Evolutionary conservation across 179 eudicot species (phyloP), one percentile per base, ranked within the genome.

Genomic region (Camellia oleifera): DNA sequence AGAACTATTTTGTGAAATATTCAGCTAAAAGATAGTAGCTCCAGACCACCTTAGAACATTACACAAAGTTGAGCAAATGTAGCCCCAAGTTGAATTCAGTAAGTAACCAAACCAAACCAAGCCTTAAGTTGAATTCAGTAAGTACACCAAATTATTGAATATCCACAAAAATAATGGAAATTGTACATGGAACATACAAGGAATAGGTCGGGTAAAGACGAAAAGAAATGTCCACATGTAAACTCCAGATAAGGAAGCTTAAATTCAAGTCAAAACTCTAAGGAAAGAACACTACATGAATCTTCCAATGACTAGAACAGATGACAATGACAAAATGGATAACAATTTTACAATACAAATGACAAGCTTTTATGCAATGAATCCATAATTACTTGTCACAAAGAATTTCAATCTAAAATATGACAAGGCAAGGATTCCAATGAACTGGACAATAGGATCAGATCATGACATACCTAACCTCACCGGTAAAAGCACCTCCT

Each of bases 401-500:
- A n/a, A n/a, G 40, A 70, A 70, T 45, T 15, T 69, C 52, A 45
- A 45, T 17, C 56, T 46, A 46, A 46, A 18, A 50, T 4, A 10
- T 67, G 48, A 9, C 8, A 26, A 74, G 9, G 15, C 45, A 52
- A 72, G 1, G 18, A 53, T 23, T 20, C 42, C 42, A 9, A 72
- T 45, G 3, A 69, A 72, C 9, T 23, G 17, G 62, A 54, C 7
- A 56, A 32, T 14, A 56, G 4, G 64, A 56, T 74, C 17, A 7
- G 45, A 48, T 14, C 45, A 45, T 46, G 10, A 75, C 87, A 75
- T 90, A 94, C 98, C 98, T 92, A 62, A 94, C 78, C 82, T 94
- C 98, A 79, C 97, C 97, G 3, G 98, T 94, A 81, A 84, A 94
- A 77, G 97, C 98, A 84, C 98, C 98, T 10, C 97, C 98, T 80